Evolutionary conservation across 2,329 filamentous ascomycete species (phyloP).

Genomic region (Neonectria punicea): DNA sequence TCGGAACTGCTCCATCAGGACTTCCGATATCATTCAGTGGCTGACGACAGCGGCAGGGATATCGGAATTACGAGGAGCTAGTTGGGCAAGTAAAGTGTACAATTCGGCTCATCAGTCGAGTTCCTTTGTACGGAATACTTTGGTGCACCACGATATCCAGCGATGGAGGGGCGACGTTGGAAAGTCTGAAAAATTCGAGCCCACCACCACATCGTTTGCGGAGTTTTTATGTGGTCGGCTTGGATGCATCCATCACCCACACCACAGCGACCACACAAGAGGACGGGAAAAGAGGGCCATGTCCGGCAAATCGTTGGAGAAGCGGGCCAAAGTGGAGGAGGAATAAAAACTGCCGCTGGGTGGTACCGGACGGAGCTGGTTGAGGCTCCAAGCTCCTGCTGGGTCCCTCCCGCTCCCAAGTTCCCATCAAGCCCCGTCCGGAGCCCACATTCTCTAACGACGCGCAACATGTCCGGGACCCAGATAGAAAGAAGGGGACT

Average conservation of each 20-base stretch:
- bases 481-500: conserved; percentile 12
- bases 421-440: conserved; percentile 31
- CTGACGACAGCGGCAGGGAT: conserved; percentile 33
- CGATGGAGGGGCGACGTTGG: conserved; percentile 7
- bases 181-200: background rate
- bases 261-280: conserved; percentile 31
- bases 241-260: conserved; percentile 19
- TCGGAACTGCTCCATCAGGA: conserved; percentile 43
- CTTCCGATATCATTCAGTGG: conserved; percentile 36
- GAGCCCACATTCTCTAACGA: conserved; percentile 36
- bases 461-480: conserved; percentile 13
- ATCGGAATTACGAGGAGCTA: conserved; percentile 27
- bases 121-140: conserved; percentile 9
- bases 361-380: conserved; percentile 37
- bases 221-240: conserved; percentile 20
- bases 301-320: conserved; percentile 47
- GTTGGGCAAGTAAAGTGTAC: conserved; percentile 11
- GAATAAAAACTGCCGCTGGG: conserved; percentile 43
- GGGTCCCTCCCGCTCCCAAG: conserved; percentile 40
- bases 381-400: conserved; percentile 41
- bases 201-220: conserved; percentile 13
- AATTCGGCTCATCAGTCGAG: conserved; percentile 1
- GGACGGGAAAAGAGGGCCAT: conserved; percentile 35
- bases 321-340: conserved; percentile 42
- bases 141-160: background rate